Evolutionary conservation across 1,284 basidiomycete genomes (phyloP).

Genomic region (Mrakiaceae sp.): DNA sequence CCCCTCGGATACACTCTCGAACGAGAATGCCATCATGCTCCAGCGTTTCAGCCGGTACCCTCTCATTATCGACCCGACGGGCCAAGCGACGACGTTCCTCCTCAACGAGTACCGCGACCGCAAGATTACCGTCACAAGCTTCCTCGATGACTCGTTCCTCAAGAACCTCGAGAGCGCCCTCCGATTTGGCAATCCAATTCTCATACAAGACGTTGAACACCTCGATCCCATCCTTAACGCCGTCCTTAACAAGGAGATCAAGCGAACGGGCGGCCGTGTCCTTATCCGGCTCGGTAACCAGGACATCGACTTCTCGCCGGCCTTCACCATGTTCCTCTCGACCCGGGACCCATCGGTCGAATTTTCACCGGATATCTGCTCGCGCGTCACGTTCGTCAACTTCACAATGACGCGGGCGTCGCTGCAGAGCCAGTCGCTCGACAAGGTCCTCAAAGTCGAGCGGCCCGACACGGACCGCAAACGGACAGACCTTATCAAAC

Average conservation of each 20-base stretch:
- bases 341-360: constrained; percentile 95
- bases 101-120: constrained; percentile 90
- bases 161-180: constrained; percentile 98
- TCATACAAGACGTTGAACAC: constrained; percentile 97
- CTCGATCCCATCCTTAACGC: constrained; percentile 97
- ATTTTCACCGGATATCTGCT: constrained; percentile 97
- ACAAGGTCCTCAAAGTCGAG: constrained; percentile 93
- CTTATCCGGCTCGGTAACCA: constrained; percentile 96
- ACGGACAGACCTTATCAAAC: constrained; percentile 95
- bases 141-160: constrained; percentile 96
- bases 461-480: constrained; percentile 94
- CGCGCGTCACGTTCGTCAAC: constrained; percentile 97
- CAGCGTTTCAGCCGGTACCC: constrained; percentile 97
- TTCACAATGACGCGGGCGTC: constrained; percentile 99
- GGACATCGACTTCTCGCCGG: constrained; percentile 98
- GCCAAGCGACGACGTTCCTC: constrained; percentile 92
- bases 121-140: constrained; percentile 96
- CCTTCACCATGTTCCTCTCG: constrained; percentile 98
- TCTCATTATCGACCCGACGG: constrained; percentile 95
- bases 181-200: constrained; percentile 92
- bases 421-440: constrained; percentile 93
- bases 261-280: constrained; percentile 90
- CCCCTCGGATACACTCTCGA: constrained; percentile 88
- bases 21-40: constrained; percentile 98
- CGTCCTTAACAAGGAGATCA: constrained; percentile 92